phyloP scores from a whole-genome alignment of 768 basidiomycete genomes.

The Rhizopogon roseolus region DNA sequence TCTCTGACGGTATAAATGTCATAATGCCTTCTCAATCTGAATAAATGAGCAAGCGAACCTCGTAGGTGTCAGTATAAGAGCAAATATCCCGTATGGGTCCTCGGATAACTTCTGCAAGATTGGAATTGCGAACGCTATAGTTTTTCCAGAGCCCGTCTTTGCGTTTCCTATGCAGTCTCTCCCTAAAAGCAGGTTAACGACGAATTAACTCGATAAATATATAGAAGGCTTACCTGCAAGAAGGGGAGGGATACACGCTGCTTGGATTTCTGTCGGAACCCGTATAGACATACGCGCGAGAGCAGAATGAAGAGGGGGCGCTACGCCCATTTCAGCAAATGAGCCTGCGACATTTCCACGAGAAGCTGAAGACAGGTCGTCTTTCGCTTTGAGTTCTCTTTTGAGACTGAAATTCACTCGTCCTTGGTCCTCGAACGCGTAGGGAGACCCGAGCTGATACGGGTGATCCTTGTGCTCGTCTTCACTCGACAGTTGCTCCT shows the following conservation, averaged over 20 bases:
- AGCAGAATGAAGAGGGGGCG: constrained; percentile 53
- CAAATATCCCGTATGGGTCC: constrained; percentile 95
- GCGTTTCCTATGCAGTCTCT: constrained; percentile 97
- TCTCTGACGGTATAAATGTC: constrained; percentile 51
- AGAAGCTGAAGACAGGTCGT: constrained; percentile 17
- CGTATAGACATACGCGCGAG: constrained; percentile 82
- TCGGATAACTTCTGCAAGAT: constrained; percentile 83
- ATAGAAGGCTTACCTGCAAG: constrained; percentile 51
- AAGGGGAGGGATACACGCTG: constrained; percentile 85
- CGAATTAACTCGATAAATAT: neutral
- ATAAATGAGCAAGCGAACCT: constrained; percentile 45
- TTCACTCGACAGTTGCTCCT: neutral
- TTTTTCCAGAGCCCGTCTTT: constrained; percentile 97
- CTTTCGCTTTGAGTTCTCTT: constrained; percentile 3
- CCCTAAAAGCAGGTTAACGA: constrained; percentile 41
- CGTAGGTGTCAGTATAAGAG: constrained; percentile 90
- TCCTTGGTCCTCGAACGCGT: neutral
- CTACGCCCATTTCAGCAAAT: constrained; percentile 59
- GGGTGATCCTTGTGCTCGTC: neutral
- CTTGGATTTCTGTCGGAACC: constrained; percentile 82
- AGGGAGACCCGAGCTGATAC: neutral
- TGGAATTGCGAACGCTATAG: constrained; percentile 93
- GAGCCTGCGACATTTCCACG: constrained; percentile 20
- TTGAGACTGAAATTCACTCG: neutral
- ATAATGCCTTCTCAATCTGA: neutral